Evolutionary conservation across 208 protist species (phyloP).

Genomic region (Novymonas esmeraldas): DNA sequence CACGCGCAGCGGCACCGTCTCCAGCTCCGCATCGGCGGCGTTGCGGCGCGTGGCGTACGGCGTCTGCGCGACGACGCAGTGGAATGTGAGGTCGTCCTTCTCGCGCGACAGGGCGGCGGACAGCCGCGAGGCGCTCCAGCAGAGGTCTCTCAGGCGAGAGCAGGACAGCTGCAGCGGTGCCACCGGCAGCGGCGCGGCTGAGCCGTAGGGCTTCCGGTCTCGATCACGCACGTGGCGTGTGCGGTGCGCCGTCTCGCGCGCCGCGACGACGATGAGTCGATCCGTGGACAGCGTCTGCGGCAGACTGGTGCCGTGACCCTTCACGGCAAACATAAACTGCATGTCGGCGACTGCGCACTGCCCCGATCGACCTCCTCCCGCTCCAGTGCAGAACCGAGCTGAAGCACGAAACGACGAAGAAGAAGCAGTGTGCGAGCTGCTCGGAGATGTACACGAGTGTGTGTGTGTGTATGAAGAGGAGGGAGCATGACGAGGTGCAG

Average conservation of each 20-base stretch:
- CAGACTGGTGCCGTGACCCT: slow-evolving; percentile 8
- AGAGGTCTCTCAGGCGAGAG: slow-evolving; percentile 23
- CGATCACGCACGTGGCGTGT: slow-evolving; percentile 11
- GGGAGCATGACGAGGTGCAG: background rate
- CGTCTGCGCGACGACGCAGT: slow-evolving; percentile 38
- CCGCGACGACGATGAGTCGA: slow-evolving; percentile 26
- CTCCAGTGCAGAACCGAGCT: too few relatives aligned
- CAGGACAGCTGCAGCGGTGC: slow-evolving; percentile 26
- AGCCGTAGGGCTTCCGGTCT: slow-evolving; percentile 12
- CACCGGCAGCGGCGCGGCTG: background rate
- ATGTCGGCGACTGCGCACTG: slow-evolving; percentile 5
- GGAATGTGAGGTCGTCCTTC: slow-evolving; percentile 23
- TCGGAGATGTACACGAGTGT: background rate
- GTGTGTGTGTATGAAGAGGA: background rate
- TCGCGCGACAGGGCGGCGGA: slow-evolving; percentile 10
- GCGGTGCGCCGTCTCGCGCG: slow-evolving; percentile 29
- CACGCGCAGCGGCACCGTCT: slow-evolving; percentile 42
- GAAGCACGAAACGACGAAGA: background rate
- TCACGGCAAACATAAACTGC: slow-evolving; percentile 32
- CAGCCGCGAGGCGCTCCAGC: slow-evolving; percentile 19
- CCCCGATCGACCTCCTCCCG: too few relatives aligned
- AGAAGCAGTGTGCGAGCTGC: background rate
- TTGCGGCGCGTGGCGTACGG: slow-evolving; percentile 32
- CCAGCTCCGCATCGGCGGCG: slow-evolving; percentile 26
- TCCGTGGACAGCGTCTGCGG: slow-evolving; percentile 23